These are phyloP conservation scores for Cryptococcus sp. DNA, from an alignment of 1,284 basidiomycete species.

Conservation along the genomic window DNA sequence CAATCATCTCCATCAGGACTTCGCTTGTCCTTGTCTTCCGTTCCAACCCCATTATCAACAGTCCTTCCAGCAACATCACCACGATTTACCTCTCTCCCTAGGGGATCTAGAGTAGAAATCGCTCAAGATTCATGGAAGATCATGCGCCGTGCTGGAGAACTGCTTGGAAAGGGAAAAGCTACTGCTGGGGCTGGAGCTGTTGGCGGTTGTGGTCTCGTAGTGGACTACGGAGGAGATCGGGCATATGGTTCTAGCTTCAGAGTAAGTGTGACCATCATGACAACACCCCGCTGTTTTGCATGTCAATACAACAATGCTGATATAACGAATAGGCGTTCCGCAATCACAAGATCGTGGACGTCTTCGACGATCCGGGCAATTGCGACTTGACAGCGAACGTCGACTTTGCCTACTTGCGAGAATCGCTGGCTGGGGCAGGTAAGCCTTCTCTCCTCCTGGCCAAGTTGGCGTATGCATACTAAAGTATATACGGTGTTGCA, in stretches of 20 bases:
- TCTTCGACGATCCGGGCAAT: slow-evolving; percentile 80
- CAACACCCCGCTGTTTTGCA: not conserved
- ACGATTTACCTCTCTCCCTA: slow-evolving; percentile 66
- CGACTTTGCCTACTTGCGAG: slow-evolving; percentile 84
- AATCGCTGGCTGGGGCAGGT: slow-evolving; percentile 71
- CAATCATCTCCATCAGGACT: slow-evolving; percentile 54
- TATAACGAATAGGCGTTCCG: slow-evolving; percentile 71
- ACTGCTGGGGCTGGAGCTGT: slow-evolving; percentile 21
- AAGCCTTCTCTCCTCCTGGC: slow-evolving; percentile 25
- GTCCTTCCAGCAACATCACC: slow-evolving; percentile 69
- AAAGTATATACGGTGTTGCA: not conserved
- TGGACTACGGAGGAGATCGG: slow-evolving; percentile 85
- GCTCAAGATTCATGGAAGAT: slow-evolving; percentile 69
- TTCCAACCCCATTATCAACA: slow-evolving; percentile 65
- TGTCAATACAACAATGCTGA: not conserved
- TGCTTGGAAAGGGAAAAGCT: slow-evolving; percentile 55
- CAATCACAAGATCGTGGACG: slow-evolving; percentile 79
- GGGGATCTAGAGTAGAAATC: slow-evolving; percentile 74
- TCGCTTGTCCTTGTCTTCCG: slow-evolving; percentile 67
- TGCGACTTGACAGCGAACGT: slow-evolving; percentile 95
- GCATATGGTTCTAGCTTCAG: slow-evolving; percentile 76
- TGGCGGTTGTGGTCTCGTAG: slow-evolving; percentile 76
- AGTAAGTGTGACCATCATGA: slow-evolving; percentile 56
- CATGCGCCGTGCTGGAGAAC: slow-evolving; percentile 65
- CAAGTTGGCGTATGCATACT: not conserved